These are phyloP conservation scores for Lichtheimia hyalospora DNA, from an alignment of 371 early-diverging fungal genomes.

Conservation along the genomic window DNA sequence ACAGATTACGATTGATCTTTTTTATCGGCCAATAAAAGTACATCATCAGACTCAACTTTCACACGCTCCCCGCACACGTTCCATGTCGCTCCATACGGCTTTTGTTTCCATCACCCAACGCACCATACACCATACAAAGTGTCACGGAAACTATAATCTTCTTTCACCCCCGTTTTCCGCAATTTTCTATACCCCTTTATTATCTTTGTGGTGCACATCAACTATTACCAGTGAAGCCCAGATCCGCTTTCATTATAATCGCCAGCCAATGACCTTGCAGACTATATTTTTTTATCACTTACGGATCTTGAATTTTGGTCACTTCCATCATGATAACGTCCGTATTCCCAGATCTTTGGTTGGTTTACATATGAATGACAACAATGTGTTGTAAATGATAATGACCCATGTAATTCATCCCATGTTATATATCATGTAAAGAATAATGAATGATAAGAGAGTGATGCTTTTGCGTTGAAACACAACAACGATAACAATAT, in stretches of 20 bases:
- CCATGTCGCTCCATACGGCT: not conserved
- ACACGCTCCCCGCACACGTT: conserved; percentile 9
- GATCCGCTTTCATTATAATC: conserved; percentile 5
- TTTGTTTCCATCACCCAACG: not conserved
- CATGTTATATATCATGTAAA: too few relatives aligned
- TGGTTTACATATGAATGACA: too few relatives aligned
- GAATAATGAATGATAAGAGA: too few relatives aligned
- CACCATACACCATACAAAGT: not conserved
- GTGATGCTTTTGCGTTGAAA: too few relatives aligned
- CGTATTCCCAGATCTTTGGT: too few relatives aligned
- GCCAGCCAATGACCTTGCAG: conserved; percentile 5
- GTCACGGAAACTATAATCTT: not conserved
- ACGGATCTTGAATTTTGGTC: conserved; percentile 11
- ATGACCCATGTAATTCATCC: too few relatives aligned
- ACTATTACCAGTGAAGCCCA: too few relatives aligned
- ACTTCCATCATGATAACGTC: conserved; percentile 1
- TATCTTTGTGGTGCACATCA: not conserved
- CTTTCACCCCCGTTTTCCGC: not conserved
- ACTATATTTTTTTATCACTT: conserved; percentile 6
- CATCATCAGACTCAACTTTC: conserved; percentile 31
- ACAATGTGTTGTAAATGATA: too few relatives aligned
- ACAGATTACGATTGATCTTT: conserved; percentile 25
- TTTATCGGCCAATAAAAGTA: conserved; percentile 22
- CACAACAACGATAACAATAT: too few relatives aligned
- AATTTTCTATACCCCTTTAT: not conserved